Evolutionary conservation across 2,329 filamentous ascomycete genomes (phyloP), one percentile per base, ranked within the genome.

Genomic region (Dichotomopilus funicola): DNA sequence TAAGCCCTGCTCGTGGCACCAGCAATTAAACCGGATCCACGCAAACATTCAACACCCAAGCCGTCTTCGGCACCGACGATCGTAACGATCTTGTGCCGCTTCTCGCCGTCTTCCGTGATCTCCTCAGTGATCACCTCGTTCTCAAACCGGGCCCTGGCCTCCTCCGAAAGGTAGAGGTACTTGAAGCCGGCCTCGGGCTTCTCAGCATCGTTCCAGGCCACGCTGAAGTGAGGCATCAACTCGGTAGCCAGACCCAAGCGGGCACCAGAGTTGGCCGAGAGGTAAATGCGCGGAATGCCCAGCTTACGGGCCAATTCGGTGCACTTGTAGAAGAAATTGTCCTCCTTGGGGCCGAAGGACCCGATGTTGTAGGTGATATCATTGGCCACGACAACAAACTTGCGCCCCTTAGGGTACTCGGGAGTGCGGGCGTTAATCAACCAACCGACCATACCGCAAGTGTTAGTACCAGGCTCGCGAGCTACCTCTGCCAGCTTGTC

Each of bases 331-430:
- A 99, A 99, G 83, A 96, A 99, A 66, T 89, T 87, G 73, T 99
- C 94, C 77, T 99, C 94, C 74, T 87, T 86, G 42, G 94, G 94
- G 51, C 94, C 94, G 71, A 99, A 99, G 1, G 90, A 96, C 68
- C 94, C 94, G 71, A 97, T 99, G 80, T 95, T 95, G 82, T 90
- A 97, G 13, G 94, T 99, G 72, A 99, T 99, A 69, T 99, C 94
- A 80, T 99, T 99, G 80, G 94, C 91, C 61, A 99, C 87, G 62
- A 99, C 89, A 70, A 99, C 85, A 75, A 97, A 96, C 68, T 89
- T 89, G 64, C 94, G 85, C 57, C 94, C 94, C 62, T 83, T 82
- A 56, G 94, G 92, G 71, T 99, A 99, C 73, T 99, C 94, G 8
- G 94, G 94, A 1, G 94, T 97, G 70, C 85, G 90, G 12, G 91